phyloP scores from a whole-genome alignment of 2,329 filamentous ascomycete species.

The Aureobasidium musti region DNA sequence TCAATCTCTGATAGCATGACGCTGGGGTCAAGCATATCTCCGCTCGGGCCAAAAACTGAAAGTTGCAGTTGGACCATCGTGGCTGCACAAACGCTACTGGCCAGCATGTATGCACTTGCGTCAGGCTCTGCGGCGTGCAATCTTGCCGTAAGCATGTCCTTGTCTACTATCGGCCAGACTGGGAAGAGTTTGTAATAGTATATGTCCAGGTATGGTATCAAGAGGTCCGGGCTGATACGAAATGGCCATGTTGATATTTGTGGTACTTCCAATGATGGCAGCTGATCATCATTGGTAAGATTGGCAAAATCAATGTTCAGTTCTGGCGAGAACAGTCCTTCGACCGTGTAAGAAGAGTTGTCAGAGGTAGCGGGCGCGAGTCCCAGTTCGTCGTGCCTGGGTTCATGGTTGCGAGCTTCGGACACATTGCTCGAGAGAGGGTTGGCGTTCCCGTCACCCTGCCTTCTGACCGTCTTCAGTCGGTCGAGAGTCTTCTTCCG shows the following conservation, averaged over 20 bases:
- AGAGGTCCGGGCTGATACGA: neutral
- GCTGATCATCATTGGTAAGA: neutral
- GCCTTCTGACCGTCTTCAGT: conserved; percentile 9
- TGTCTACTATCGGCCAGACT: conserved; percentile 32
- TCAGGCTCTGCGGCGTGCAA: conserved; percentile 9
- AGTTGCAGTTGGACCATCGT: conserved; percentile 33
- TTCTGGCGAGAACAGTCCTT: neutral
- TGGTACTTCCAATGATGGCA: neutral
- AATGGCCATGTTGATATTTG: neutral
- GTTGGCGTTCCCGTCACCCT: neutral
- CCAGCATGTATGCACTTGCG: conserved; percentile 30
- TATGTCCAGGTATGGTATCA: conserved; percentile 32
- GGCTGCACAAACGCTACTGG: conserved; percentile 30
- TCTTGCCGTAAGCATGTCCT: conserved; percentile 7
- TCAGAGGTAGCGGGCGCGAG: neutral
- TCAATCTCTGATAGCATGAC: conserved; percentile 30
- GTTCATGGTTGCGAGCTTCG: neutral
- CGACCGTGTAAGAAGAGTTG: neutral
- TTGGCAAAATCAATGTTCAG: neutral
- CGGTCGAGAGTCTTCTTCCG: conserved; percentile 27
- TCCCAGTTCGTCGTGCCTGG: too few species aligned
- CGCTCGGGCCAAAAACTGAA: neutral
- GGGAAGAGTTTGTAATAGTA: conserved; percentile 33
- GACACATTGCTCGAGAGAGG: neutral
- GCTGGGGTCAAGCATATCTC: neutral